Evolutionary conservation across 257 asterid species (phyloP), one percentile per base, ranked within the genome.

Genomic region (Scutellaria galericulata): DNA sequence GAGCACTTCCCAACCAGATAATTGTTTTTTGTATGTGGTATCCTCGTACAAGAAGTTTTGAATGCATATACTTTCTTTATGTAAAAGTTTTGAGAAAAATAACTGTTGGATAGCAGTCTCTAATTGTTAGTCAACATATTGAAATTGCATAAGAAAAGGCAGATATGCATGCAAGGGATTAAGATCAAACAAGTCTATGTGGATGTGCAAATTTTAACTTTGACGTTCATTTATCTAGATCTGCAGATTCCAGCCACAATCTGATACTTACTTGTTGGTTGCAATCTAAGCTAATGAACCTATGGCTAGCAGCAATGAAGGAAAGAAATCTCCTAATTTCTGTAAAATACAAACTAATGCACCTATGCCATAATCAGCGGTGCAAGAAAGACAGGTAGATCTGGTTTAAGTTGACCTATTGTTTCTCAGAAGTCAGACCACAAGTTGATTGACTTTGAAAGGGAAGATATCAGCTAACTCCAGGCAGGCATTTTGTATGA

Each of bases 261-360:
- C 52, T 44, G 14, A 9, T 10, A 0, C 54, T 48, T 13, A 14
- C 15, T 48, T 48, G 20, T 6, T 3, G 2, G 54, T 31, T 31
- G 37, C 20, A 13, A 13, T 48, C 54, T 13, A 12, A 11, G 18
- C 35, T 31, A 31, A 31, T n/a, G 45, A 37, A 11, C 50, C 56
- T 22, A 44, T 9, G 42, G n/a, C 31, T 66, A 27, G 27, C 47
- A 66, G 37, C 35, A 39, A 9, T 53, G 12, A 9, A 53, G 27
- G 58, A 52, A 68, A 68, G 40, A 13, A 13, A 14, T 63, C 13
- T 68, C 70, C 27, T 18, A 65, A 4, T 46, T 65, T 62, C 39
- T 18, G 0, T 31, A 35, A 10, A 41, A 7, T 20, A 68, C 22
- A 5, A 37, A 40, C 15, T 6, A 37, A 39, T 35, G 50, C 50